Base-by-base conservation (phyloP, 2,329 filamentous ascomycete genomes). In the Aspergillus brunneoviolaceus region DNA sequence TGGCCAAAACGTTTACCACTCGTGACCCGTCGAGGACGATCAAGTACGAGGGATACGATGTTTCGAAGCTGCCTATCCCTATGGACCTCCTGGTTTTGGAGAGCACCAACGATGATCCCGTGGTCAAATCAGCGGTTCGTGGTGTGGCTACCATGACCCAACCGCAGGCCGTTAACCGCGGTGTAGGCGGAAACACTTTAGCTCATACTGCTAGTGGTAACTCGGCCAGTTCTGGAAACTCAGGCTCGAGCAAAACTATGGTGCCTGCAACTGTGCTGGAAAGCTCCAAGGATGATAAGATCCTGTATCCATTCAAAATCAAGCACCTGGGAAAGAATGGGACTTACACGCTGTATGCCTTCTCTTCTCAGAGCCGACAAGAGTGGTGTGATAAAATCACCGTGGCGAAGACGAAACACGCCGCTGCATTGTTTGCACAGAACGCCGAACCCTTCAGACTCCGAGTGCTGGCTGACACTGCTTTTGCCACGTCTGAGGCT, bases 371-470 rank as follows among this genome's bases (percentile, higher is more conserved):
- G 62, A 89, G 88, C 68, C 85, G 95, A 59, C 83, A 87, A 63
- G 91, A 96, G 52, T 99, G 96, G 96, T 96, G 92, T 70, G 87
- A 87, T 65, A 96, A 92, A 77, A 96, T 99, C 68, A 89, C 96
- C 50, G 90, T 96, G 75, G 95, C 95, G 33, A 99, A 99, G 81
- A 96, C 92, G 6, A 88, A 89, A 60, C 93, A 99, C 73, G 95
- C 95, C 23, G 89, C 92, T 55, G 91, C 93, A 3, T 81, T 98
- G 5, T 90, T 91, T 75, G 87, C 90, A 4, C 95, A 99, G 71
- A 96, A 98, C 72, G 94, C 95, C 0, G 95, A 99, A 74, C 95
- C 95, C 0, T 99, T 99, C 84, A 85, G 91, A 54, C 80, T 99
- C 7, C 88, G 92, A 23, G 92, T 99, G 9, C 88, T 99, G 73